Conservation (phyloP, 352 stramenopile genomes). For the Phytopythium cucurbitacearum region DNA sequence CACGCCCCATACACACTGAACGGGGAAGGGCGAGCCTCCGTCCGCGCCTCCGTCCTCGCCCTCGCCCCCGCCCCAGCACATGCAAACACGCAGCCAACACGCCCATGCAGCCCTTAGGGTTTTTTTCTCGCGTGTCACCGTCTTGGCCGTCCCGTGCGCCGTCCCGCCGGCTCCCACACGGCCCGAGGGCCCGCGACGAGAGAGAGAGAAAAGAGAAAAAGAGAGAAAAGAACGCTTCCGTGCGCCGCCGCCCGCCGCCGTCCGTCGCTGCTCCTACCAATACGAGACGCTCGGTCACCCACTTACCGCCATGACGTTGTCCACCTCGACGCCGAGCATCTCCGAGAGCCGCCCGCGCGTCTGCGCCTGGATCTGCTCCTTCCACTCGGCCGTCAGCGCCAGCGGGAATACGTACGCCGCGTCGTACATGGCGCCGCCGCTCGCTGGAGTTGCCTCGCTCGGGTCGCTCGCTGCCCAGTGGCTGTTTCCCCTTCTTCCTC, state of each 20-base stretch:
- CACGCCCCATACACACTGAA: too few relatives aligned
- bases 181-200: background rate
- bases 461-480: background rate
- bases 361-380: constrained; percentile 45
- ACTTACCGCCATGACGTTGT: constrained; percentile 86
- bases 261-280: background rate
- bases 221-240: background rate
- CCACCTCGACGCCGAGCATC: constrained; percentile 79
- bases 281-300: background rate
- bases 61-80: background rate
- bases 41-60: too few relatives aligned
- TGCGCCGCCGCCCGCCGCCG: background rate
- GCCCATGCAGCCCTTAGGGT: background rate
- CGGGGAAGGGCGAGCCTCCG: background rate
- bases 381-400: constrained; percentile 48
- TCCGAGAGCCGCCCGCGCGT: constrained; percentile 60
- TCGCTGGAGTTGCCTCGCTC: background rate
- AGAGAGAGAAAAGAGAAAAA: background rate
- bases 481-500: background rate
- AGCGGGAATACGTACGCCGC: constrained; percentile 60
- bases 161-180: background rate
- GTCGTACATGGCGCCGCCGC: constrained; percentile 1
- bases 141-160: background rate
- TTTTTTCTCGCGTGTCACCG: too few relatives aligned
- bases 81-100: constrained; percentile 4